Conservation (phyloP, 495 filamentous ascomycete genomes). For the Emericellopsis terricola region DNA sequence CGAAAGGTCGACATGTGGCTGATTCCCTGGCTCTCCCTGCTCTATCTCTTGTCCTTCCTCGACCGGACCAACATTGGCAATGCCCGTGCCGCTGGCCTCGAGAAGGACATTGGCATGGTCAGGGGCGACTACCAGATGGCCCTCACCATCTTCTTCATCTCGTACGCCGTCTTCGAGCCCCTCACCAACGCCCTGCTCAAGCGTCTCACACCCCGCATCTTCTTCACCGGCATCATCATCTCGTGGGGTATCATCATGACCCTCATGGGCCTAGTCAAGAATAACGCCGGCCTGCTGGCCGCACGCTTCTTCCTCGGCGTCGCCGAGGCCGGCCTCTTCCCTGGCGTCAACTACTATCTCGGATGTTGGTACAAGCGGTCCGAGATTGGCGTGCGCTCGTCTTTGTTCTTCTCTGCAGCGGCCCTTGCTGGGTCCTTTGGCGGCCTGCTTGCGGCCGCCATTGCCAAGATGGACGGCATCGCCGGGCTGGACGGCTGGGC, state of each 20-base stretch:
- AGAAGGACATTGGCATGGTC: conserved; percentile 38
- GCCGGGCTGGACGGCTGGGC: conserved; percentile 54
- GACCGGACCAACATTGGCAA: conserved; percentile 79
- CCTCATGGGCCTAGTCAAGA: conserved; percentile 65
- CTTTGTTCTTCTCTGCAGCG: conserved; percentile 79
- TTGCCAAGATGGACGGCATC: conserved; percentile 54
- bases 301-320: conserved; percentile 77
- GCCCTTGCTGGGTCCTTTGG: conserved; percentile 76
- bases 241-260: conserved; percentile 67
- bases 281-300: conserved; percentile 63
- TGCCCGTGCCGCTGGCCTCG: conserved; percentile 62
- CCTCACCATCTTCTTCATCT: conserved; percentile 82
- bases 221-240: conserved; percentile 47
- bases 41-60: conserved; percentile 74
- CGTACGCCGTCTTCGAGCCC: conserved; percentile 75
- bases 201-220: conserved; percentile 33
- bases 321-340: conserved; percentile 69
- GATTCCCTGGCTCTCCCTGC: conserved; percentile 44
- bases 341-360: conserved; percentile 76
- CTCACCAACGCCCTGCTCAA: conserved; percentile 82
- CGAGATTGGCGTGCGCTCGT: conserved; percentile 49
- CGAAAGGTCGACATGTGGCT: conserved; percentile 1
- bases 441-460: conserved; percentile 64
- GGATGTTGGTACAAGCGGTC: conserved; percentile 73
- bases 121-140: conserved; percentile 49